phyloP scores from a whole-genome alignment of 352 stramenopile genomes.

The Plasmopara viticola region DNA sequence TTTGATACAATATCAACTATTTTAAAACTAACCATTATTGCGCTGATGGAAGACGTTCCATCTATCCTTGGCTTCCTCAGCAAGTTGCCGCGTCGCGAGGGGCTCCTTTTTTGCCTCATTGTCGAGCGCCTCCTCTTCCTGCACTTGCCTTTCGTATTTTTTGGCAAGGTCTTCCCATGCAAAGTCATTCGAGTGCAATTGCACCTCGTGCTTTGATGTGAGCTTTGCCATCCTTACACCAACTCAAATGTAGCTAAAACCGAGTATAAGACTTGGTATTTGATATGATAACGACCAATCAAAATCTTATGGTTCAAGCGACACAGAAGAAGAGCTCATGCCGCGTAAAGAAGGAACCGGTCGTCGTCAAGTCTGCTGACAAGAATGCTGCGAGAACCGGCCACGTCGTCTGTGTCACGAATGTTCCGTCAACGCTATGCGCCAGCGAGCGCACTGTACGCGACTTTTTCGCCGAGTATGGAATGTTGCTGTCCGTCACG shows the following conservation, averaged over 20 bases:
- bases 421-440: slow-evolving; percentile 53
- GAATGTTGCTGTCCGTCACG: slow-evolving; percentile 38
- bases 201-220: slow-evolving; percentile 24
- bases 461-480: slow-evolving; percentile 43
- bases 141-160: slow-evolving; percentile 26
- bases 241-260: too few species aligned
- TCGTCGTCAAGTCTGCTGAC: slow-evolving; percentile 3
- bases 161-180: slow-evolving; percentile 63
- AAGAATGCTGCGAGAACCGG: slow-evolving; percentile 8
- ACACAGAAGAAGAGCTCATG: slow-evolving; percentile 10
- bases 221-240: neutral
- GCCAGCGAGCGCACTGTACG: slow-evolving; percentile 40
- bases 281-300: neutral
- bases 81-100: slow-evolving; percentile 27
- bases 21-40: slow-evolving; percentile 47
- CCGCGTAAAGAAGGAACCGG: slow-evolving; percentile 15
- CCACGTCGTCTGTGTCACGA: slow-evolving; percentile 45
- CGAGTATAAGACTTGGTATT: neutral
- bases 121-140: slow-evolving; percentile 6
- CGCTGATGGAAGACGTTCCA: slow-evolving; percentile 75
- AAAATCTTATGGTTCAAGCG: slow-evolving; percentile 12
- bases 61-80: slow-evolving; percentile 50
- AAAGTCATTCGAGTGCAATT: slow-evolving; percentile 75
- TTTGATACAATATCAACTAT: neutral
- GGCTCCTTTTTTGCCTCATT: slow-evolving; percentile 1